Base-by-base conservation (phyloP, 441 rosid species). In the Cnidoscolus chayamansa region DNA sequence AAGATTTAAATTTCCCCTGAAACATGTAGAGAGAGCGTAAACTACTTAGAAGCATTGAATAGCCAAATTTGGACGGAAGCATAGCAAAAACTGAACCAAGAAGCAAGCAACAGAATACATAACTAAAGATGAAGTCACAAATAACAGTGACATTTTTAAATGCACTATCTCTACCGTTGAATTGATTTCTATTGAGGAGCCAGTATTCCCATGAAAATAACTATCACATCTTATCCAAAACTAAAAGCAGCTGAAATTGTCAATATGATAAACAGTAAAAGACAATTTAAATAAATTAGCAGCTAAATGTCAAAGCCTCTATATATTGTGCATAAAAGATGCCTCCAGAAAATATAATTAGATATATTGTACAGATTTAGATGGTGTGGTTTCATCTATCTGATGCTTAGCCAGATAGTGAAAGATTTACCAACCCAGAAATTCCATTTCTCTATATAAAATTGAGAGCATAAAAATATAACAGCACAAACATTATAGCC, bases 1-100 rank as follows among this genome's bases (percentile, higher is more conserved):
- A 32, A 94, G 89, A 79, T 84, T 90, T 75, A 94, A 84, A 73
- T 81, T 87, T 47, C 99, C 98, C 91, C 99, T 92, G 94, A 80
- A 75, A 70, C 35, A 50, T 0, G 1, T 2, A 13, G 56, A 13
- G 63, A 0, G 25, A 19, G 12, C 32, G 31, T 51, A 37, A 53
- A 74, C 1, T 54, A 63, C 59, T 80, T 57, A 72, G 76, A 67
- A 51, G 40, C 51, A 15, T 10, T 19, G 31, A 40, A 57, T 16
- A 20, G n/a, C 5, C 53, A 54, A 60, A 59, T 20, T 7, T 40
- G 45, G 6, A 40, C 5, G 40, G 76, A 67, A 51, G 47, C 55
- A 15, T 10, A 20, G n/a, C 3, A 57, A 54, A 63, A 59, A 67
- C 56, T 2, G 35, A 50, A 9, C 8, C 49, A 63, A 30, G 12